Conservation (phyloP, 495 filamentous ascomycete species). For the Choiromyces venosus region DNA sequence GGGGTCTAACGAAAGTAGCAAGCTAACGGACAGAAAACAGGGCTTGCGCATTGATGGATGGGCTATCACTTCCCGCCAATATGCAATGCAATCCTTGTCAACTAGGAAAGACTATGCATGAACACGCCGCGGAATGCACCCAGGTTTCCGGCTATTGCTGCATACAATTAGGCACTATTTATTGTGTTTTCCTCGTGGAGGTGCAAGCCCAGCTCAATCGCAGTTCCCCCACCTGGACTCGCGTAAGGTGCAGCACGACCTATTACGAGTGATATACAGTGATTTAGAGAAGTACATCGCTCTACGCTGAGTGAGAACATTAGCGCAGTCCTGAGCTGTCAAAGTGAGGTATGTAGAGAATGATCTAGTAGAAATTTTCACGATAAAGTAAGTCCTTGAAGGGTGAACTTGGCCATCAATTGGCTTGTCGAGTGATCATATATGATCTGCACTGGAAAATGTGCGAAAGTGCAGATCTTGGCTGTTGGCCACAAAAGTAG, state of each 20-base stretch:
- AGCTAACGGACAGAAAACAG: neutral
- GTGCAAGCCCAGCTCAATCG: neutral
- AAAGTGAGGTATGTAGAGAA: neutral
- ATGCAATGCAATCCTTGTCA: neutral
- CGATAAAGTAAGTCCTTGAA: too few relatives aligned
- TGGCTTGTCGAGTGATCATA: neutral
- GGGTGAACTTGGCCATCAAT: too few relatives aligned
- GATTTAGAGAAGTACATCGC: neutral
- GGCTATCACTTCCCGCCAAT: neutral
- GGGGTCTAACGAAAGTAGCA: neutral
- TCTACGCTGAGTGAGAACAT: too few relatives aligned
- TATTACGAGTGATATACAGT: neutral
- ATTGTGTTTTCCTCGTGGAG: neutral
- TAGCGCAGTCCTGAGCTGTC: neutral
- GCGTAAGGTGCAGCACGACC: neutral
- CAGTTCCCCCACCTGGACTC: neutral
- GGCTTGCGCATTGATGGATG: neutral
- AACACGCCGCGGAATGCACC: neutral
- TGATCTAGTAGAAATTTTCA: too few relatives aligned
- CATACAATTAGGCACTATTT: neutral
- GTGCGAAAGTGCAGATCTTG: neutral
- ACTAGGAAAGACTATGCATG: neutral
- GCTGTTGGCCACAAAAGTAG: too few relatives aligned
- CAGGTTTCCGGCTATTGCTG: neutral
- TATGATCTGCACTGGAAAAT: neutral